phyloP scores from a whole-genome alignment of 2,329 filamentous ascomycete species.

The Cladosporium oxysporum region DNA sequence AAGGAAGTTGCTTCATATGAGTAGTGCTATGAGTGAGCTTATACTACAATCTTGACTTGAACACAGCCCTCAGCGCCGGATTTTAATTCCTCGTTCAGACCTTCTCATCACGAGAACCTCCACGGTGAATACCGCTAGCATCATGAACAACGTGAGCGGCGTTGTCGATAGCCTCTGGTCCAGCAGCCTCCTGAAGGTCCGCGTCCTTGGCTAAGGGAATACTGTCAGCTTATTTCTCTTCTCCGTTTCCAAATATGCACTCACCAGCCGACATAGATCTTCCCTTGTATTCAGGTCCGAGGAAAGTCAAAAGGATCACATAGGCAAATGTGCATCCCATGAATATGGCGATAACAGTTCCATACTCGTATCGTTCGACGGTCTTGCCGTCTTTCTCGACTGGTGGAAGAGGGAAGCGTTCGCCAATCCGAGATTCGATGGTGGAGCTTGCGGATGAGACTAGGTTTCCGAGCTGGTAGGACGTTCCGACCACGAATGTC shows the following conservation, averaged over 20 bases:
- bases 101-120: constrained; percentile 7
- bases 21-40: background rate
- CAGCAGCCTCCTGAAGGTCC: constrained; percentile 12
- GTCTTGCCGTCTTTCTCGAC: constrained; percentile 43
- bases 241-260: background rate
- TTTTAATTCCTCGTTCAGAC: background rate
- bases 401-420: constrained; percentile 43
- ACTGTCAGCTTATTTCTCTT: background rate
- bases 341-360: constrained; percentile 62
- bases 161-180: constrained; percentile 9
- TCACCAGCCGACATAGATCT: constrained; percentile 32
- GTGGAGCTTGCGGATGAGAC: constrained; percentile 51
- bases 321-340: constrained; percentile 79
- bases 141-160: constrained; percentile 1
- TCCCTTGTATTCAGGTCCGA: constrained; percentile 57
- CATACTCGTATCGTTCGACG: constrained; percentile 46
- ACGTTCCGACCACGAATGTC: constrained; percentile 72
- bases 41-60: background rate
- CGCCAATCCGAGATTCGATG: constrained; percentile 46
- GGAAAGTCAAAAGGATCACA: constrained; percentile 61
- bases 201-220: background rate
- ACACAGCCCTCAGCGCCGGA: too few species aligned
- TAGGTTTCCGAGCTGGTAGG: constrained; percentile 77
- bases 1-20: background rate
- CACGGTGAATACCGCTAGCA: background rate